Evolutionary conservation across 805 yeast genomes (phyloP).

Genomic region (Hanseniaspora nectarophila): DNA sequence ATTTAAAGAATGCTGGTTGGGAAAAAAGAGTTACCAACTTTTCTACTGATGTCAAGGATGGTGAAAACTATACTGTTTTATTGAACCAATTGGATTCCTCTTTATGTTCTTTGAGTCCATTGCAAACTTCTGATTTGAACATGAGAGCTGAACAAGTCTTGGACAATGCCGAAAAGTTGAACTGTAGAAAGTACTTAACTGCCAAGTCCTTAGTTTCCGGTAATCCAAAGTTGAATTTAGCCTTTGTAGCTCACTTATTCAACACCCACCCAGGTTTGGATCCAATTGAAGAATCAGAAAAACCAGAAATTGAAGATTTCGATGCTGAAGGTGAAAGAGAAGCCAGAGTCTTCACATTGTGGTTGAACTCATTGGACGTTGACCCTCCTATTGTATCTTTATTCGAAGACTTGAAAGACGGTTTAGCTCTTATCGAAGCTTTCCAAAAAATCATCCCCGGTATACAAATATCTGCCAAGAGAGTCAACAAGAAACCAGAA

Average conservation of each 20-base stretch:
- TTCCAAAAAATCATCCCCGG: conserved; percentile 94
- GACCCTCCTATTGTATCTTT: conserved; percentile 85
- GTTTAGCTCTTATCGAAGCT: conserved; percentile 77
- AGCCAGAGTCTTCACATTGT: conserved; percentile 93
- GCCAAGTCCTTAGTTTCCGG: conserved; percentile 90
- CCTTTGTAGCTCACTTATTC: conserved; percentile 93
- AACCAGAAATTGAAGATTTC: conserved; percentile 90
- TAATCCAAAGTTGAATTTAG: conserved; percentile 89
- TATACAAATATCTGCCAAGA: conserved; percentile 54
- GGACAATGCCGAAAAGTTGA: conserved; percentile 77
- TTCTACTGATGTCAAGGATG: conserved; percentile 79
- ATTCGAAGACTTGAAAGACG: conserved; percentile 92
- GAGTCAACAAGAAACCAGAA: conserved; percentile 73
- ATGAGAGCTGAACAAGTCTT: conserved; percentile 81
- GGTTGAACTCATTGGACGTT: conserved; percentile 94
- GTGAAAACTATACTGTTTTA: conserved; percentile 86
- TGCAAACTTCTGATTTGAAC: conserved; percentile 62
- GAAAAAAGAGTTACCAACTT: conserved; percentile 76
- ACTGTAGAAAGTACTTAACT: conserved; percentile 86
- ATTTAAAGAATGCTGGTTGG: conserved; percentile 85
- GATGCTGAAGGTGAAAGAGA: conserved; percentile 99
- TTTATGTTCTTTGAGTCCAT: conserved; percentile 67
- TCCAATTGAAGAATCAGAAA: conserved; percentile 83
- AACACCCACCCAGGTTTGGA: conserved; percentile 95
- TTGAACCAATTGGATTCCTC: conserved; percentile 81